Evolutionary conservation across 192 early-diverging fungal species (phyloP).

Genomic region (Backusella morwellensis): DNA sequence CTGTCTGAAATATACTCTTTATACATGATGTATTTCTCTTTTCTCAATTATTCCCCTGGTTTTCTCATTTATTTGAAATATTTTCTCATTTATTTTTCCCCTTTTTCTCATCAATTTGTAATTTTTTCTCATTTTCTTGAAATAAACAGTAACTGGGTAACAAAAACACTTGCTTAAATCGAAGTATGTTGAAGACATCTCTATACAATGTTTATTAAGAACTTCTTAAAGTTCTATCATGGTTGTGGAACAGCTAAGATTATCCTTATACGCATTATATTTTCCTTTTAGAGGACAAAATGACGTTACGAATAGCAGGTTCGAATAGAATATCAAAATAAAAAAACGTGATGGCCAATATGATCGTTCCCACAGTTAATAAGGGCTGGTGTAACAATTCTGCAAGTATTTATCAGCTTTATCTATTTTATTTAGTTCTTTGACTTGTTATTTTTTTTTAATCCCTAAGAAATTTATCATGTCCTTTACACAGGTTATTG

Average conservation of each 20-base stretch:
- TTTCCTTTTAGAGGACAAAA: not conserved
- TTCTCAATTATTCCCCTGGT: too few species aligned
- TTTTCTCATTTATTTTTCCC: too few species aligned
- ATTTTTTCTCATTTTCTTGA: too few species aligned
- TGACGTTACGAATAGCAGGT: not conserved
- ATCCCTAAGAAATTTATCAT: not conserved
- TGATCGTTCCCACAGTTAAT: not conserved
- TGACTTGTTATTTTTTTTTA: not conserved
- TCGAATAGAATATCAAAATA: not conserved
- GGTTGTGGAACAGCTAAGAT: not conserved
- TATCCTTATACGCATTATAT: not conserved
- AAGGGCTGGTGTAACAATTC: not conserved
- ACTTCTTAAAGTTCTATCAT: not conserved
- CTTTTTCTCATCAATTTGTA: too few species aligned
- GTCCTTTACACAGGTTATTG: constrained; percentile 1
- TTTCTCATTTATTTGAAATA: too few species aligned
- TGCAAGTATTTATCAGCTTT: not conserved
- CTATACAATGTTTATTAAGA: too few species aligned
- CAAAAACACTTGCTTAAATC: too few species aligned
- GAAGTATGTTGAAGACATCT: too few species aligned
- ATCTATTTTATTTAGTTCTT: not conserved
- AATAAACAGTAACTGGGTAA: too few species aligned
- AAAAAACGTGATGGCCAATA: not conserved
- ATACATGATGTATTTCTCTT: too few species aligned
- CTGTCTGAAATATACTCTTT: too few species aligned